Evolutionary conservation across 2,329 filamentous ascomycete genomes (phyloP).

Genomic region (Calonectria naviculata): DNA sequence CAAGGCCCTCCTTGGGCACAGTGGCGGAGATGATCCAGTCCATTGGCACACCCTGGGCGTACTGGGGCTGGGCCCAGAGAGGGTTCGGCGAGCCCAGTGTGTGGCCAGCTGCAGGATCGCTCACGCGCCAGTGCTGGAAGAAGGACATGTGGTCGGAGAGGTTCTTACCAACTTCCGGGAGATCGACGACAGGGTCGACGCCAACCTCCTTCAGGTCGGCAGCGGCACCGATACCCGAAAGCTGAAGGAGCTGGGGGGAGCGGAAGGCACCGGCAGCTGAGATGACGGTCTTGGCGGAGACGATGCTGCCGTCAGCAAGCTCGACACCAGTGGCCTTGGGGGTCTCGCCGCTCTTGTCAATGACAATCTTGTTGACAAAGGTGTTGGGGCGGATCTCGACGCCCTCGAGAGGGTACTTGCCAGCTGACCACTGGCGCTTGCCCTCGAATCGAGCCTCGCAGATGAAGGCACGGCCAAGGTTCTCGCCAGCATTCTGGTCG

Average conservation of each 20-base stretch:
- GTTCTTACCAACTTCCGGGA: constrained; percentile 62
- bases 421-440: constrained; percentile 36
- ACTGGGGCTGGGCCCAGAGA: constrained; percentile 49
- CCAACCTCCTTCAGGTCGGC: constrained; percentile 51
- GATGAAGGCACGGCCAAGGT: constrained; percentile 47
- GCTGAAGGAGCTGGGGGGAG: constrained; percentile 58
- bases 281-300: constrained; percentile 52
- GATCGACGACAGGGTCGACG: constrained; percentile 51
- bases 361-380: constrained; percentile 33
- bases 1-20: constrained; percentile 42
- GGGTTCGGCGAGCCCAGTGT: constrained; percentile 48
- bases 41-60: constrained; percentile 46
- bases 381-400: constrained; percentile 40
- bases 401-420: constrained; percentile 37
- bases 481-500: constrained; percentile 41
- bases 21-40: constrained; percentile 50
- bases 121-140: constrained; percentile 45
- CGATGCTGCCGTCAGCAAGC: constrained; percentile 39
- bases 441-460: constrained; percentile 40
- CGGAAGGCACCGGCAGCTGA: constrained; percentile 59
- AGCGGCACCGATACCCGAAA: constrained; percentile 58
- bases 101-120: constrained; percentile 46
- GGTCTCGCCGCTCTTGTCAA: constrained; percentile 10
- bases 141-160: constrained; percentile 41
- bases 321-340: constrained; percentile 41